Conservation (phyloP, 108 stramenopile species). For the Fragilariopsis cylindrus region DNA sequence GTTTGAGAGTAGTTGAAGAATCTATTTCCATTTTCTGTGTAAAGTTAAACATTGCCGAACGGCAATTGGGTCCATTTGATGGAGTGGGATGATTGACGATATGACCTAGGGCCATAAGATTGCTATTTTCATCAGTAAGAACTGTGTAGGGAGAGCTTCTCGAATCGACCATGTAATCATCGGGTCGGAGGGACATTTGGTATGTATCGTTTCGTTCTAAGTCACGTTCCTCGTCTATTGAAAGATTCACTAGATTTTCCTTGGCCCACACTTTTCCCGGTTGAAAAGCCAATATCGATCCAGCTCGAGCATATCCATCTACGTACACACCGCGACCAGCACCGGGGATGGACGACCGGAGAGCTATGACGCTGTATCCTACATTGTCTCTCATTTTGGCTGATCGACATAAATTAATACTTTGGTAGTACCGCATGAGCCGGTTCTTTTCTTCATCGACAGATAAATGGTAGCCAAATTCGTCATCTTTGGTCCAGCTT, state of each 20-base stretch:
- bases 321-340: slow-evolving; percentile 85
- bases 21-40: slow-evolving; percentile 43
- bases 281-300: slow-evolving; percentile 78
- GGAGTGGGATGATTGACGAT: slow-evolving; percentile 82
- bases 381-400: slow-evolving; percentile 42
- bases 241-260: slow-evolving; percentile 57
- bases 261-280: slow-evolving; percentile 83
- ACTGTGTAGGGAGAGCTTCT: slow-evolving; percentile 79
- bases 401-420: slow-evolving; percentile 67
- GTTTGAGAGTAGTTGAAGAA: slow-evolving; percentile 21
- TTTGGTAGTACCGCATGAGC: slow-evolving; percentile 73
- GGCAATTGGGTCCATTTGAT: slow-evolving; percentile 51
- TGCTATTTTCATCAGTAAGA: slow-evolving; percentile 42
- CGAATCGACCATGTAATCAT: slow-evolving; percentile 83
- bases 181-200: slow-evolving; percentile 76
- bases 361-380: slow-evolving; percentile 51
- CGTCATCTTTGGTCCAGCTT: slow-evolving; percentile 36
- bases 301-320: slow-evolving; percentile 76
- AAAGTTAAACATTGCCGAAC: slow-evolving; percentile 72
- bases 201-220: slow-evolving; percentile 63
- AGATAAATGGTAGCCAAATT: slow-evolving; percentile 32
- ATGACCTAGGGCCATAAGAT: slow-evolving; percentile 79
- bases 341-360: slow-evolving; percentile 67
- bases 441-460: slow-evolving; percentile 36
- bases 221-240: slow-evolving; percentile 50